Conservation (phyloP, 805 yeast species). For the Zygotorulaspora sp. region DNA sequence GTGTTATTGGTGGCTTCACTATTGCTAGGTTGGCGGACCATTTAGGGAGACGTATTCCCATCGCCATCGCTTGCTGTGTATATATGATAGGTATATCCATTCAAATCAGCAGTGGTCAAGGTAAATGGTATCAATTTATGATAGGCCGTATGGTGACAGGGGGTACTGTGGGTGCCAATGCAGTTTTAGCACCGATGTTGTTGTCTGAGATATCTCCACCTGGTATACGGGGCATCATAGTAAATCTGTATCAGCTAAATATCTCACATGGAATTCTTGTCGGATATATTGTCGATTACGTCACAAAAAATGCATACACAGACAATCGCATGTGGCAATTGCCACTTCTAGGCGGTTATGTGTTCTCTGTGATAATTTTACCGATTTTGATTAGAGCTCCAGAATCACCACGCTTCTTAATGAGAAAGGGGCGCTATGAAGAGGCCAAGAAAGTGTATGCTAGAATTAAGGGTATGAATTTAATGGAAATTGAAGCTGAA, state of each 20-base stretch:
- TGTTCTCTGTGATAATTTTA: conserved; percentile 42
- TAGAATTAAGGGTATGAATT: background rate
- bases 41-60: conserved; percentile 55
- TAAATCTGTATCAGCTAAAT: conserved; percentile 56
- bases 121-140: conserved; percentile 56
- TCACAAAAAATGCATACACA: conserved; percentile 11
- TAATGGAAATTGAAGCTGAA: too few species aligned
- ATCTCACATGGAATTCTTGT: conserved; percentile 60
- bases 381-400: conserved; percentile 61
- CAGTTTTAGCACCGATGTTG: conserved; percentile 68
- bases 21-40: conserved; percentile 54
- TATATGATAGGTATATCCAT: conserved; percentile 56
- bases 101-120: conserved; percentile 47
- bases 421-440: conserved; percentile 50
- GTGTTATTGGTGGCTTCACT: conserved; percentile 61
- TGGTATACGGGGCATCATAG: conserved; percentile 60
- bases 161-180: conserved; percentile 63
- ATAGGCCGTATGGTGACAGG: conserved; percentile 67
- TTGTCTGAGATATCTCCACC: conserved; percentile 64
- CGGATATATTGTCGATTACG: conserved; percentile 57
- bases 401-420: conserved; percentile 59
- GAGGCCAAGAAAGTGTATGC: background rate
- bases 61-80: conserved; percentile 48
- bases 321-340: conserved; percentile 56
- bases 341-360: conserved; percentile 50